Evolutionary conservation across 805 yeast genomes (phyloP), one percentile per base, ranked within the genome.

Genomic region (Ogataea neopini): DNA sequence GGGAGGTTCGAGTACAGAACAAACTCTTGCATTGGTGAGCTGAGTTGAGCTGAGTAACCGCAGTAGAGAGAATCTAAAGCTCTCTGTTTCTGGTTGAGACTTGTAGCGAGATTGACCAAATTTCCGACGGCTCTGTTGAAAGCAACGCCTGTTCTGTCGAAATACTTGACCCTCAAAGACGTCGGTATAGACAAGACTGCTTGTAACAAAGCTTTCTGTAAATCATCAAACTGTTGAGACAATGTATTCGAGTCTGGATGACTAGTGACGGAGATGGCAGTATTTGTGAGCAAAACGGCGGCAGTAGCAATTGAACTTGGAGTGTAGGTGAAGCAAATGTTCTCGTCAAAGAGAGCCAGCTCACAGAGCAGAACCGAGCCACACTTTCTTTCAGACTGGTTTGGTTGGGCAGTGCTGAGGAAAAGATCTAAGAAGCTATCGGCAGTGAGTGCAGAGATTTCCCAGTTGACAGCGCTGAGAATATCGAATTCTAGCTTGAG

Each of bases 401-500:
- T 69, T 44, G 64, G 66, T 43, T 60, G 60, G 30, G 58, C 50
- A 19, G 55, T 56, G 46, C 55, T 57, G 23, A 83, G 63, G 56
- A 73, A 74, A 44, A 84, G 63, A 57, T 85, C 88, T 47, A 84
- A 69, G 57, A 82, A 82, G 10, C 77, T 68, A 63, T 84, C 90
- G 54, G 80, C 76, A 3, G 87, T 81, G 19, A 88, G 80, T 28
- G 75, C 69, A 43, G 80, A 74, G 30, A 84, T 68, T 52, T 77
- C 73, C 92, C 92, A 86, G 46, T 80, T 71, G 51, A 86, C 69
- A 4, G 81, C 72, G 58, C 77, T 80, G 48, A 86, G 69, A 36
- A 86, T 74, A 56, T 83, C 84, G 48, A 81, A 73, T 62, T 86
- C 95, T 81, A 84, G 81, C 59, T 81, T 82, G 48, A 81, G 68